Conservation (phyloP, 1,139 yeast species). For the Yamadazyma friedrichii region DNA sequence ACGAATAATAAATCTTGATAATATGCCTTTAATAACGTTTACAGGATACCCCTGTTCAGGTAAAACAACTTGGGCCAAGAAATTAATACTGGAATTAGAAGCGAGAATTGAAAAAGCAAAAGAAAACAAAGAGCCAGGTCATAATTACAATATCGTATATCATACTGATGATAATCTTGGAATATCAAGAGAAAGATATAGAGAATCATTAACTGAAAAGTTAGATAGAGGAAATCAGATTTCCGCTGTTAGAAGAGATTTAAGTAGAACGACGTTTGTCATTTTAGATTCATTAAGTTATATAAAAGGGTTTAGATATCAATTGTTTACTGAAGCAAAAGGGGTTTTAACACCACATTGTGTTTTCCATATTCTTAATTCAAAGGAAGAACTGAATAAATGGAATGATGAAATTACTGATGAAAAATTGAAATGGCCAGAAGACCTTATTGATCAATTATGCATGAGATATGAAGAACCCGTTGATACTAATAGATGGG, state of each 20-base stretch:
- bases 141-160: slow-evolving; percentile 58
- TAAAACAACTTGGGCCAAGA: slow-evolving; percentile 70
- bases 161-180: slow-evolving; percentile 81
- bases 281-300: slow-evolving; percentile 84
- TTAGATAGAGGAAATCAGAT: slow-evolving; percentile 81
- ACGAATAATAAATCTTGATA: too few species aligned
- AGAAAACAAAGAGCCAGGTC: slow-evolving; percentile 41
- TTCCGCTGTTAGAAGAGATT: slow-evolving; percentile 82
- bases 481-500: slow-evolving; percentile 85
- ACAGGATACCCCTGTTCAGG: slow-evolving; percentile 89
- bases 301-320: slow-evolving; percentile 94
- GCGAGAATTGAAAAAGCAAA: slow-evolving; percentile 42
- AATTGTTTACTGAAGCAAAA: slow-evolving; percentile 89
- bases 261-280: slow-evolving; percentile 68
- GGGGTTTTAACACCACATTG: slow-evolving; percentile 80
- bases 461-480: slow-evolving; percentile 94
- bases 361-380: slow-evolving; percentile 74
- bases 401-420: slow-evolving; percentile 47
- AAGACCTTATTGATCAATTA: slow-evolving; percentile 63
- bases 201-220: slow-evolving; percentile 72
- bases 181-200: slow-evolving; percentile 64
- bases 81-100: slow-evolving; percentile 49
- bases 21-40: slow-evolving; percentile 81
- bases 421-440: slow-evolving; percentile 56
- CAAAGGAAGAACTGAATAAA: slow-evolving; percentile 56